Conservation (phyloP, 148 eudicot species). For the Camellia japonica region DNA sequence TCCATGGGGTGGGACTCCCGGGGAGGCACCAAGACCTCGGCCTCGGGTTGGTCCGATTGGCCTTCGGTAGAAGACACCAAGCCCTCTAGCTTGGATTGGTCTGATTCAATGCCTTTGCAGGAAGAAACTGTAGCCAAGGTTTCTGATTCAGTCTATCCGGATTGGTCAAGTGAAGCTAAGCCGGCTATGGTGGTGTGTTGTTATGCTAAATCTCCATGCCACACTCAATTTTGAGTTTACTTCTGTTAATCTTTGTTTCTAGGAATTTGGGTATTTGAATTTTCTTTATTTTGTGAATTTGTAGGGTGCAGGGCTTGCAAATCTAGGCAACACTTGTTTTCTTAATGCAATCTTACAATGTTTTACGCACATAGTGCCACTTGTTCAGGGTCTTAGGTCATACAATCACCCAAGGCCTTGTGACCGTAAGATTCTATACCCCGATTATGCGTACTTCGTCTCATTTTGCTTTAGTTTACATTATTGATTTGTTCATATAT, state of each 20-base stretch:
- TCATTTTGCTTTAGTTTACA: neutral
- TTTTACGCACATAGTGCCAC: constrained; percentile 73
- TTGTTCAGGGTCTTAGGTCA: constrained; percentile 56
- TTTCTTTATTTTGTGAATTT: constrained; percentile 8
- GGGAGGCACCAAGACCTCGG: neutral
- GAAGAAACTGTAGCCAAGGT: constrained; percentile 5
- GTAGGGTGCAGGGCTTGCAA: constrained; percentile 67
- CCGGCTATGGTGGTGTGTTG: constrained; percentile 41
- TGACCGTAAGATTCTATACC: constrained; percentile 39
- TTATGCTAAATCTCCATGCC: neutral
- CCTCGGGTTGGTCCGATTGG: constrained; percentile 11
- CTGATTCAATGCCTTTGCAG: neutral
- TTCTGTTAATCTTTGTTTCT: neutral
- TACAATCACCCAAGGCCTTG: constrained; percentile 38
- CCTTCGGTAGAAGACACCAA: neutral
- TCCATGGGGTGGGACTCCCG: neutral
- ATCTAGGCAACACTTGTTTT: constrained; percentile 73
- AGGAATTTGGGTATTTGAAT: neutral
- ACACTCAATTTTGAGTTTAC: neutral
- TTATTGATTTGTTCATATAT: neutral
- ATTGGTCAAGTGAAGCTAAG: constrained; percentile 20
- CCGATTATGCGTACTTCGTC: neutral
- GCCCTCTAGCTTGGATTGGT: neutral
- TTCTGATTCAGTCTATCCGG: neutral
- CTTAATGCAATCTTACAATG: constrained; percentile 76